Evolutionary conservation across 129 eudicot species (phyloP), one percentile per base, ranked within the genome.

Genomic region (Silybum marianum): DNA sequence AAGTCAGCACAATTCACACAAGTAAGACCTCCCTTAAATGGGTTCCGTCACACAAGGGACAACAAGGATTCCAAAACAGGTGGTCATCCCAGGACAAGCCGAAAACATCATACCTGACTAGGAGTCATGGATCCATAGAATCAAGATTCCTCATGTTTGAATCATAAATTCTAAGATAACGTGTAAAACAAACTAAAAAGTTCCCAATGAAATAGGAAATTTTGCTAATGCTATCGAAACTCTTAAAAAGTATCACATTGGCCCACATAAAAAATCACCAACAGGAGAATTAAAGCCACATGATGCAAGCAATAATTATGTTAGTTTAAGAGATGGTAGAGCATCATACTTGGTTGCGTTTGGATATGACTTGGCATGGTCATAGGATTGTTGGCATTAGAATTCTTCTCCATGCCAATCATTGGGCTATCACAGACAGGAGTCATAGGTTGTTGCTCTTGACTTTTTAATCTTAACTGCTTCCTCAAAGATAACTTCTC

Each of bases 401-500:
- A 18, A 81, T 84, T 87, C 75, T 85, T 75, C 68, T 86, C 97
- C 80, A 86, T 30, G 76, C 87, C 73, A 21, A 67, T 75, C 80
- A 88, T 76, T 46, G 89, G 51, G 65, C 80, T 86, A 63, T 86
- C 91, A 82, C 77, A 78, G 21, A 74, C 73, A 19, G 93, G 86
- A 78, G 88, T 74, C 82, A 65, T 54, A 78, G 66, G 34, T 67
- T 84, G 75, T 38, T 93, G 94, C 67, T 86, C 97, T 91, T 93
- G 99, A 82, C 93, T 88, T 87, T 88, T 91, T 78, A 96, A 73
- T 82, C 89, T 91, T 74, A 93, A 82, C 88, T 93, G 97, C 80
- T 90, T 93, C 84, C 97, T 96, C 85, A 91, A 80, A 68, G 99
- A 96, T 67, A 96, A 75, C 82, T 96, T 96, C 90, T 91, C 98